Conservation (phyloP, 768 basidiomycete genomes). For the Lyophyllum semitale region DNA sequence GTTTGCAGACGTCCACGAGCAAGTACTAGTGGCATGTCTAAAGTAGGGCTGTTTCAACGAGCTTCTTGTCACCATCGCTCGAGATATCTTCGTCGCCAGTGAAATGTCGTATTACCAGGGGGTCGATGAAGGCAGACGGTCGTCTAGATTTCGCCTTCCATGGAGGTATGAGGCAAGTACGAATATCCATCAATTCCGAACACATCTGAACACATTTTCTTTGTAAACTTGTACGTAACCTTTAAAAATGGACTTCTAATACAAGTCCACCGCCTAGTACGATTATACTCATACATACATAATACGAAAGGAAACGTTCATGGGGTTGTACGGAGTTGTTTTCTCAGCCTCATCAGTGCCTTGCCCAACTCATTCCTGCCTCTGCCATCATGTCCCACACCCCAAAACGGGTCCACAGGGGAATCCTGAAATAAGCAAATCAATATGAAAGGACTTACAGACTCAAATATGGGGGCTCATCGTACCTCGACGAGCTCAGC, state of each 20-base stretch:
- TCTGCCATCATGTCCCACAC: constrained; percentile 59
- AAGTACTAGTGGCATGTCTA: constrained; percentile 55
- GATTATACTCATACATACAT: not conserved
- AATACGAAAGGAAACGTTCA: not conserved
- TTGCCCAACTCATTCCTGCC: constrained; percentile 79
- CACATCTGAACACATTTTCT: too few relatives aligned
- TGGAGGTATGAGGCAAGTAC: not conserved
- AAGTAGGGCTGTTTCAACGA: constrained; percentile 74
- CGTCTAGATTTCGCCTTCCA: not conserved
- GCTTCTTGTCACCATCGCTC: constrained; percentile 11
- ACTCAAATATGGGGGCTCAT: not conserved
- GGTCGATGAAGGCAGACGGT: not conserved
- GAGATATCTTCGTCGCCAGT: constrained; percentile 8
- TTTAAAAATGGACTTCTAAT: not conserved
- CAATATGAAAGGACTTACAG: not conserved
- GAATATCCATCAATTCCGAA: not conserved
- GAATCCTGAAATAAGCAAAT: constrained; percentile 48
- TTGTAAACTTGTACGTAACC: too few relatives aligned
- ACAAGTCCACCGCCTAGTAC: not conserved
- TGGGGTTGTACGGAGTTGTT: constrained; percentile 42
- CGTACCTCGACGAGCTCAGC: constrained; percentile 68
- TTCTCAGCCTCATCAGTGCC: constrained; percentile 62
- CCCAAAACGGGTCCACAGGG: constrained; percentile 76
- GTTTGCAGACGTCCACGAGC: constrained; percentile 74
- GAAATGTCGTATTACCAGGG: constrained; percentile 3